Conservation (phyloP, 129 eudicot genomes). For the Rutidosis leptorrhynchoides region DNA sequence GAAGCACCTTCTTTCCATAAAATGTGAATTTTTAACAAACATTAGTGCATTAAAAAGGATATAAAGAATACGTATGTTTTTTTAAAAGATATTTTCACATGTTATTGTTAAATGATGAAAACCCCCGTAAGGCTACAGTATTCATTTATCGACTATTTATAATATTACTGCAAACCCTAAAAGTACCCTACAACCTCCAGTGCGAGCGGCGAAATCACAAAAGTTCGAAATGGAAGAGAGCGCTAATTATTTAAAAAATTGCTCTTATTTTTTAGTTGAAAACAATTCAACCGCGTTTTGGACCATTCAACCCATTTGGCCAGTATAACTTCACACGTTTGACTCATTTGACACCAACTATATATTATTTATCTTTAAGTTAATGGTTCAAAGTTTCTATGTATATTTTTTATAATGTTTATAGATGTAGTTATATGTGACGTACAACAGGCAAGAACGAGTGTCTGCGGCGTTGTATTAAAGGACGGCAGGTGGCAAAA, state of each 20-base stretch:
- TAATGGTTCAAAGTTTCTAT: neutral
- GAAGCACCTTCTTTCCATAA: neutral
- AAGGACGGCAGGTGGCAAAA: conserved; percentile 74
- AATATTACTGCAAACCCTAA: no score
- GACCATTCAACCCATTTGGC: neutral
- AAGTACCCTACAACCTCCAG: no score
- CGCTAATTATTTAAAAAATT: no score
- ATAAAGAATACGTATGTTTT: neutral
- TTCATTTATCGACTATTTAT: no score
- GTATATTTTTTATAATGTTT: conserved; percentile 1
- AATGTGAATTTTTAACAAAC: neutral
- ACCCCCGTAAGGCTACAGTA: no score
- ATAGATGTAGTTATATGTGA: conserved; percentile 13
- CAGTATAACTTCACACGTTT: neutral
- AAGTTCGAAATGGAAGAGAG: no score
- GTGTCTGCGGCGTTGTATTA: conserved; percentile 65
- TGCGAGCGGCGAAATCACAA: no score
- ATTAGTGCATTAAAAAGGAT: neutral
- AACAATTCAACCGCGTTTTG: neutral
- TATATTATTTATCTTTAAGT: neutral
- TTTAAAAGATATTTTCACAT: neutral
- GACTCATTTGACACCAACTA: neutral
- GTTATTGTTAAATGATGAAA: no score
- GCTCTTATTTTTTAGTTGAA: neutral
- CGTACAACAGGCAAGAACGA: conserved; percentile 87